Evolutionary conservation across 2,329 filamentous ascomycete genomes (phyloP).

Genomic region (Fusarium kyushuense): DNA sequence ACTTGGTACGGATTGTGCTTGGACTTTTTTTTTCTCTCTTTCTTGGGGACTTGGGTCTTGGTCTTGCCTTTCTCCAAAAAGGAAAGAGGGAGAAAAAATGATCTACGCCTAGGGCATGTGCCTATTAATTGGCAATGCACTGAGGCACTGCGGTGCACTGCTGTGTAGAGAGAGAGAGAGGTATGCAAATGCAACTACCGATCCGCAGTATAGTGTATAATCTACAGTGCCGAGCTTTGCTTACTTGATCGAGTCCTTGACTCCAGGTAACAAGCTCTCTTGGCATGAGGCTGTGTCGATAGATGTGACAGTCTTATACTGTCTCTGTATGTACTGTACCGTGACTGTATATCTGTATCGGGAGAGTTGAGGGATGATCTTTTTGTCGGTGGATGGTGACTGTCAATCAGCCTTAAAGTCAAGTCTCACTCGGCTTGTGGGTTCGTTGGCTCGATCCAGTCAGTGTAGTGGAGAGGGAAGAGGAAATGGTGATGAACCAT

Average conservation of each 20-base stretch:
- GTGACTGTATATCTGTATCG: background rate
- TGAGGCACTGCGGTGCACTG: background rate
- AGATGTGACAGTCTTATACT: constrained; percentile 4
- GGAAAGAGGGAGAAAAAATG: background rate
- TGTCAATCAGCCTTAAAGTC: constrained; percentile 39
- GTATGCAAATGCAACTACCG: constrained; percentile 20
- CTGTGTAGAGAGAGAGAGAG: background rate
- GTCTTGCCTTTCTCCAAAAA: background rate
- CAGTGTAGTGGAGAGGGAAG: background rate
- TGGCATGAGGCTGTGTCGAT: constrained; percentile 35
- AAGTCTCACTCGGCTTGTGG: constrained; percentile 31
- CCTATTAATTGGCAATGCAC: background rate
- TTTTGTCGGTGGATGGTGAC: constrained; percentile 11
- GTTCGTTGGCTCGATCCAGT: background rate
- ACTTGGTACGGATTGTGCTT: constrained; percentile 26
- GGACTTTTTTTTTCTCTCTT: background rate
- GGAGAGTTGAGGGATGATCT: background rate
- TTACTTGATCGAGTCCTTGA: constrained; percentile 14
- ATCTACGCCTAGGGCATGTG: background rate
- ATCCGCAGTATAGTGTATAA: background rate
- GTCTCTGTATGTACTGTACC: background rate
- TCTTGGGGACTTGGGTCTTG: background rate
- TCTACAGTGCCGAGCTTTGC: constrained; percentile 12
- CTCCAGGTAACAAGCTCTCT: constrained; percentile 23
- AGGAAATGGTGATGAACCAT: background rate